These are phyloP conservation scores for Malus hybrid DNA, from an alignment of 331 rosid genomes.

Conservation along the genomic window DNA sequence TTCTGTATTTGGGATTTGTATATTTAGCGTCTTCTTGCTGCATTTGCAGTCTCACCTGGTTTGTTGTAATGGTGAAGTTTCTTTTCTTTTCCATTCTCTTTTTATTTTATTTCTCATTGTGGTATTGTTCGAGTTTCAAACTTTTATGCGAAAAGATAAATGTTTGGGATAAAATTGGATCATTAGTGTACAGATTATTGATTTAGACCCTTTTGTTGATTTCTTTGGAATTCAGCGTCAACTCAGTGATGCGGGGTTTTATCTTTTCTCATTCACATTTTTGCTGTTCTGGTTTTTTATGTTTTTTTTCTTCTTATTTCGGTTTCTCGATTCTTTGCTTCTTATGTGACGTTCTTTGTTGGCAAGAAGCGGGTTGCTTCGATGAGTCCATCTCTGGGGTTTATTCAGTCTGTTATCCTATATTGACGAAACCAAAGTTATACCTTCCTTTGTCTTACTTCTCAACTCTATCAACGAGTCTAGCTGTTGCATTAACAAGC, in stretches of 20 bases:
- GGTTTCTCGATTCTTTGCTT: slow-evolving; percentile 14
- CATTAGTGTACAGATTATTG: background rate
- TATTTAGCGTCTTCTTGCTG: background rate
- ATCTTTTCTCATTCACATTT: slow-evolving; percentile 9
- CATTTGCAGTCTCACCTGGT: background rate
- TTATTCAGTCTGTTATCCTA: slow-evolving; percentile 24
- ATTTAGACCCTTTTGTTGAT: background rate
- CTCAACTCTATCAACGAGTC: slow-evolving; percentile 8
- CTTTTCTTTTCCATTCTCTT: background rate
- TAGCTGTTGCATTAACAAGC: slow-evolving; percentile 11
- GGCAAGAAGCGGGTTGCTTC: slow-evolving; percentile 31
- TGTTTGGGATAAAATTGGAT: background rate
- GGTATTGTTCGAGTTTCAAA: background rate
- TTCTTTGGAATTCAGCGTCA: background rate
- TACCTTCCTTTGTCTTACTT: slow-evolving; percentile 23
- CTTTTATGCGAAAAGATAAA: background rate
- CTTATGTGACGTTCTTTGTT: slow-evolving; percentile 24
- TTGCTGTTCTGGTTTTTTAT: background rate
- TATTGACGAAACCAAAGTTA: slow-evolving; percentile 24
- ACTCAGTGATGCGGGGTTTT: background rate
- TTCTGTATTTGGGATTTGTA: background rate
- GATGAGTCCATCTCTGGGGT: slow-evolving; percentile 11
- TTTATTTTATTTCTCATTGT: background rate
- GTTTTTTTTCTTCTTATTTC: background rate
- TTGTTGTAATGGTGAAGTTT: background rate